Evolutionary conservation across 2,329 filamentous ascomycete species (phyloP).

Genomic region (Didymella pomorum): DNA sequence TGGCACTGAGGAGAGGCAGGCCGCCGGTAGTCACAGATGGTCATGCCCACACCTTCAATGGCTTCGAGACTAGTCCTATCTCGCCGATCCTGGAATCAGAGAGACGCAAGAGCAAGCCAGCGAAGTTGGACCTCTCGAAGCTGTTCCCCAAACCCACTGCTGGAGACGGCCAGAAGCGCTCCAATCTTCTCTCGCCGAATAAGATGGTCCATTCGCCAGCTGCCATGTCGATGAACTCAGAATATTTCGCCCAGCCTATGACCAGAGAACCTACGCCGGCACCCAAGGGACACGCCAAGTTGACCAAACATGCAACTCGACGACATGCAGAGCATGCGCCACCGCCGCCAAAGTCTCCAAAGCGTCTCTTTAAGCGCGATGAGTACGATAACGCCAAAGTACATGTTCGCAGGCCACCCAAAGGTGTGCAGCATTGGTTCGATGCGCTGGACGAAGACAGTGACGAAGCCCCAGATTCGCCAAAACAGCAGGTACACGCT

Average conservation of each 20-base stretch:
- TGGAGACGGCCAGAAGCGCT: slow-evolving; percentile 26
- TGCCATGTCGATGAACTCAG: slow-evolving; percentile 50
- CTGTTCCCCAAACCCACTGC: slow-evolving; percentile 51
- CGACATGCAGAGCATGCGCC: slow-evolving; percentile 28
- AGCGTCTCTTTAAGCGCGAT: slow-evolving; percentile 45
- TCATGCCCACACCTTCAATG: slow-evolving; percentile 22
- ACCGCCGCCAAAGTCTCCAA: slow-evolving; percentile 32
- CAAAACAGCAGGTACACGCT: slow-evolving; percentile 22
- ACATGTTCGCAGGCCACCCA: slow-evolving; percentile 57
- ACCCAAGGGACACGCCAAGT: slow-evolving; percentile 26
- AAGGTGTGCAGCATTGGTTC: slow-evolving; percentile 61
- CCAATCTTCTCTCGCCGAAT: slow-evolving; percentile 48
- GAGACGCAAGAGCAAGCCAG: slow-evolving; percentile 48
- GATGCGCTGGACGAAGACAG: slow-evolving; percentile 56
- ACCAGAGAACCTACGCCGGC: slow-evolving; percentile 43
- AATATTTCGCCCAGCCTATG: slow-evolving; percentile 48
- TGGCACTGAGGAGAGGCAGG: slow-evolving; percentile 52
- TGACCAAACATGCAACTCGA: slow-evolving; percentile 36
- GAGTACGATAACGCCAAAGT: slow-evolving; percentile 57
- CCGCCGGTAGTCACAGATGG: slow-evolving; percentile 33
- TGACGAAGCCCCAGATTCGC: slow-evolving; percentile 40
- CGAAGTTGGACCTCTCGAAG: slow-evolving; percentile 53
- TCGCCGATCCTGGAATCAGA: slow-evolving; percentile 32
- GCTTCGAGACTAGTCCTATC: slow-evolving; percentile 29
- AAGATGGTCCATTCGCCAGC: slow-evolving; percentile 53